Percentiles rank a stretch among this genome's conserved stretches.
Evolutionary conservation across 2,329 filamentous ascomycete genomes (phyloP).

Genomic region (Monilinia aucupariae): DNA sequence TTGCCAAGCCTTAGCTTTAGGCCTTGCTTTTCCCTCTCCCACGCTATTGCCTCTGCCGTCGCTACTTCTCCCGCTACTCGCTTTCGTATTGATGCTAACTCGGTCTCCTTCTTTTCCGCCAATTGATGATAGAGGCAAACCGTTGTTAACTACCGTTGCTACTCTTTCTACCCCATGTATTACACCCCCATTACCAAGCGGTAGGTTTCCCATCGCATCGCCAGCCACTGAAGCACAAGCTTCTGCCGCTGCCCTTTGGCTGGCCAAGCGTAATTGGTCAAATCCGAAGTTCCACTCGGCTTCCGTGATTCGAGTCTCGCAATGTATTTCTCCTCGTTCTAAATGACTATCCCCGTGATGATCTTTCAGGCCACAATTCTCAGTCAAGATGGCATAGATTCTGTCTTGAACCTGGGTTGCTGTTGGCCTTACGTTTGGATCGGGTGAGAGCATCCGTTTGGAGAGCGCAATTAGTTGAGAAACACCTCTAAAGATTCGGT

Average conservation of each 20-base stretch:
- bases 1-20: constrained; percentile 40
- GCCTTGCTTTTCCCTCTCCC: constrained; percentile 31
- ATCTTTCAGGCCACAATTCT: constrained; percentile 25
- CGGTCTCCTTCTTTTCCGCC: constrained; percentile 20
- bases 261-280: constrained; percentile 30
- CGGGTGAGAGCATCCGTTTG: constrained; percentile 48
- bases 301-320: constrained; percentile 21
- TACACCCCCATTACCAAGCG: constrained; percentile 23
- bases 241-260: constrained; percentile 32
- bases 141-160: constrained; percentile 17
- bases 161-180: constrained; percentile 28
- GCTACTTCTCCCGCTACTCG: constrained; percentile 28
- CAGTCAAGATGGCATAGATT: constrained; percentile 48
- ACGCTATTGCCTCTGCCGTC: constrained; percentile 27
- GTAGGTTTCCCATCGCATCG: constrained; percentile 12
- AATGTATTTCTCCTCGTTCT: constrained; percentile 25
- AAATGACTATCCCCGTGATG: background rate
- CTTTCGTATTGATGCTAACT: constrained; percentile 27
- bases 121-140: constrained; percentile 10
- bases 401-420: constrained; percentile 48
- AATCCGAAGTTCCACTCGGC: constrained; percentile 29
- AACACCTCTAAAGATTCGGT: constrained; percentile 46
- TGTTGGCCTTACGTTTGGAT: constrained; percentile 49
- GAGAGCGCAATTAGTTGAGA: constrained; percentile 49
- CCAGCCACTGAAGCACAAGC: constrained; percentile 31